Percentiles rank a stretch among this genome's conserved stretches.
These are phyloP conservation scores for Podospora bellae-mahoneyi DNA, from an alignment of 495 filamentous ascomycete species.

Conservation along the genomic window DNA sequence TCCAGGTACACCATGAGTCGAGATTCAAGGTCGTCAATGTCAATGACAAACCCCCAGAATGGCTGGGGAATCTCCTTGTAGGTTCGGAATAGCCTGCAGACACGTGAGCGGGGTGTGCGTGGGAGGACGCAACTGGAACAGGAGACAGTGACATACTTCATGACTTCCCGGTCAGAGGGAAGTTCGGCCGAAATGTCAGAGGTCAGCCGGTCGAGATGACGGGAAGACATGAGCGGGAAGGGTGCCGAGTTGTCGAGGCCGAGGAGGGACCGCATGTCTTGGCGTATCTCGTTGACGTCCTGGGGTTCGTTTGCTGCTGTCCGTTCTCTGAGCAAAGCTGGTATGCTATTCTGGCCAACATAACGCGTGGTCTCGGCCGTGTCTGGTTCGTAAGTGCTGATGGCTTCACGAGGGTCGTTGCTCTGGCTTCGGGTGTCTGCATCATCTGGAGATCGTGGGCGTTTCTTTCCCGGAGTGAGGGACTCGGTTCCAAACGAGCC, in stretches of 20 bases:
- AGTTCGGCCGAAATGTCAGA: conserved; percentile 67
- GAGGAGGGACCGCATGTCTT: conserved; percentile 73
- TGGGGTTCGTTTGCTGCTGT: conserved; percentile 45
- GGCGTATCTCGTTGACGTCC: conserved; percentile 48
- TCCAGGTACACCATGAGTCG: conserved; percentile 65
- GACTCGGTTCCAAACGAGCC: conserved; percentile 27
- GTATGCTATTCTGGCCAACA: conserved; percentile 63
- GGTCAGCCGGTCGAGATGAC: conserved; percentile 65
- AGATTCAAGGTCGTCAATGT: conserved; percentile 63
- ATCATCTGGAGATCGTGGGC: conserved; percentile 46
- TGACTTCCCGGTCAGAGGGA: conserved; percentile 57
- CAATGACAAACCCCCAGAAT: conserved; percentile 74
- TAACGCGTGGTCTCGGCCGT: conserved; percentile 61
- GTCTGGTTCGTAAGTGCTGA: conserved; percentile 50
- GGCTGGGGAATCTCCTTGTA: conserved; percentile 76
- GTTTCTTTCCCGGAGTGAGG: conserved; percentile 37
- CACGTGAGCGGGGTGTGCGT: conserved; percentile 3
- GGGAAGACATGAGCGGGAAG: conserved; percentile 76
- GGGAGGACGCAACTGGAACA: background rate
- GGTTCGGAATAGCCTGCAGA: conserved; percentile 60
- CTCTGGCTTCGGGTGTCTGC: conserved; percentile 36
- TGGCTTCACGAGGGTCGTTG: conserved; percentile 42
- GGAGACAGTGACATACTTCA: conserved; percentile 42
- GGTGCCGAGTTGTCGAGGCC: conserved; percentile 82
- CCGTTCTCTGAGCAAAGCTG: conserved; percentile 63